Base-by-base conservation (phyloP, 2,329 filamentous ascomycete genomes). In the Colletotrichum phormii region DNA sequence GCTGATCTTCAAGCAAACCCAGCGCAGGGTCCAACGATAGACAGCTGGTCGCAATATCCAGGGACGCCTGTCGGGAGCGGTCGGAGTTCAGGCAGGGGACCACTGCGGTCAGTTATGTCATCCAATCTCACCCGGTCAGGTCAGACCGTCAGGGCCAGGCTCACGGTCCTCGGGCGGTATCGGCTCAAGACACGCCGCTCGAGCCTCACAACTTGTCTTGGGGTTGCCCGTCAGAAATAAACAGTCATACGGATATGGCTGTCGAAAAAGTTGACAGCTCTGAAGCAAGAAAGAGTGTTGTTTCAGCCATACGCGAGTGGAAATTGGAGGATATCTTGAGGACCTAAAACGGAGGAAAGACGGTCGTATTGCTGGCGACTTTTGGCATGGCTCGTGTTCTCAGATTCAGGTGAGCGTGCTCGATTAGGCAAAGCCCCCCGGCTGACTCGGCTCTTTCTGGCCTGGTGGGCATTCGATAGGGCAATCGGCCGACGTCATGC, bases 401-500 rank as follows among this genome's bases (percentile, higher is more conserved):
- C 75, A 64, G 75, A 75, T 76, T 77, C 75, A 77, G 75, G 75
- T 76, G 75, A 73, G 37, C 51, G 33, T 73, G n/a, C 63, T 54
- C 57, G 57, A 72, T 67, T 73, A 57, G 71, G 71, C n/a, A 71
- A 72, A 62, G 62, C 37, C 15, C 42, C 63, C 71, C 62, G 66
- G 46, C 18, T 26, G 15, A 22, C 26, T 22, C 55, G 46, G 59
- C 66, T 70, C 29, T 57, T 72, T 72, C 63, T 51, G 66, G 66
- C 66, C 60, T 64, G 61, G 70, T 72, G 18, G 29, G 22, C 33
- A 12, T 70, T 46, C 35, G 33, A 64, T 54, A 35, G 51, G 65
- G 70, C 70, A 64, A n/a, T 22, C 18, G 37, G 18, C 42, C 53
- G 31, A 72, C 66, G 54, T 64, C 70, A 70, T 51, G 59, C 15